These are phyloP conservation scores for Pistacia atlantica DNA, from an alignment of 345 rosid species.

Conservation along the genomic window DNA sequence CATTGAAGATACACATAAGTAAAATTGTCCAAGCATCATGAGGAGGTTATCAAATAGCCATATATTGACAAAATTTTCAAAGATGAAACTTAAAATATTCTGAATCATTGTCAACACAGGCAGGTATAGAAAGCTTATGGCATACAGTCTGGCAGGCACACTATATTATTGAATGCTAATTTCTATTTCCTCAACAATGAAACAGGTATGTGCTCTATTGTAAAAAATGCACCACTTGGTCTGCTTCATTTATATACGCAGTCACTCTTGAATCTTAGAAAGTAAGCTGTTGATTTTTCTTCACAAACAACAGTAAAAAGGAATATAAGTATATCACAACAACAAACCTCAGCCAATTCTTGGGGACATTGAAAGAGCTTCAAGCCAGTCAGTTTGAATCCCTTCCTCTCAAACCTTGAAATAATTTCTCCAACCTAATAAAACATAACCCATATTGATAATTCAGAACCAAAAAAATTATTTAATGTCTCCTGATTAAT, in stretches of 20 bases:
- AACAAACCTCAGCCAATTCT: constrained; percentile 85
- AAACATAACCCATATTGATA: constrained; percentile 5
- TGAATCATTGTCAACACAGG: background rate
- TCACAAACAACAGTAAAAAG: constrained; percentile 7
- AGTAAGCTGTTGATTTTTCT: background rate
- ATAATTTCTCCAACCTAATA: constrained; percentile 93
- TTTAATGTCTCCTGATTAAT: background rate
- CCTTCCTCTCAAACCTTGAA: constrained; percentile 94
- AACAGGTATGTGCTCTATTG: background rate
- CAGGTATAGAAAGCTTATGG: background rate
- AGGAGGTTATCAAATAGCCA: background rate
- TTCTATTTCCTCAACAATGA: background rate
- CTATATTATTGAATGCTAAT: background rate
- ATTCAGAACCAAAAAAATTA: constrained; percentile 4
- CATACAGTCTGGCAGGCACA: background rate
- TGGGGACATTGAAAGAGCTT: constrained; percentile 86
- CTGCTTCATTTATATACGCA: background rate
- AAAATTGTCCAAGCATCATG: constrained; percentile 1
- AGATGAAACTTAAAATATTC: background rate
- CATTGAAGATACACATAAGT: background rate
- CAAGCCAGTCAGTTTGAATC: constrained; percentile 77
- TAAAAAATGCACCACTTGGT: background rate
- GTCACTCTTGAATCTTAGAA: background rate
- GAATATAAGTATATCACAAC: background rate
- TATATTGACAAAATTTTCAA: background rate